Evolutionary conservation across 169 alveolate species (phyloP).

Genomic region (Nephromyces sp.): DNA sequence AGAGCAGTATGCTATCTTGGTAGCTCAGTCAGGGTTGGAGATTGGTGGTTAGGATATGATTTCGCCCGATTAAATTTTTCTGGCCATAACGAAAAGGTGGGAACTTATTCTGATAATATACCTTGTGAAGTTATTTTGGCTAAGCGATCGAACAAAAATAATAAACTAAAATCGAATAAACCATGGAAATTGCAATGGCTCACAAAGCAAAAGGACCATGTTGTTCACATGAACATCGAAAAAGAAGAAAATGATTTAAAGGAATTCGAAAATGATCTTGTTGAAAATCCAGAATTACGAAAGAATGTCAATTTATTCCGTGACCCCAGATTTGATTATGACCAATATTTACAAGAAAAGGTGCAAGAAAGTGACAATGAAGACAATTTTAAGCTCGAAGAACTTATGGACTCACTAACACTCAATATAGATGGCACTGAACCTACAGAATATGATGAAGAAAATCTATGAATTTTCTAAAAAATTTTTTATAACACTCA

Average conservation of each 20-base stretch:
- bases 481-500: no score
- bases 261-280: neutral
- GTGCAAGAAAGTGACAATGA: no score
- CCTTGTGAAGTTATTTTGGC: no score
- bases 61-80: neutral
- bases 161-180: no score
- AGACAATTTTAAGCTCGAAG: no score
- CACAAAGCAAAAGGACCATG: neutral
- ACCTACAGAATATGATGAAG: no score
- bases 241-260: neutral
- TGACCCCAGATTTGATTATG: neutral
- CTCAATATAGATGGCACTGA: no score
- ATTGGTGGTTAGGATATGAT: neutral
- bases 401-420: no score
- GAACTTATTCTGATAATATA: neutral
- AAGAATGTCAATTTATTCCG: neutral
- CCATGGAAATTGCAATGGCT: no score
- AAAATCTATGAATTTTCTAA: no score
- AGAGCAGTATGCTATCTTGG: neutral
- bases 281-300: neutral
- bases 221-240: neutral
- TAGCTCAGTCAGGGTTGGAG: neutral
- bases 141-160: no score
- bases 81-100: neutral
- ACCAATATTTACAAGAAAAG: neutral